These are phyloP conservation scores for Trichoderma citrinoviride DNA, from an alignment of 2,329 filamentous ascomycete species.

Conservation along the genomic window DNA sequence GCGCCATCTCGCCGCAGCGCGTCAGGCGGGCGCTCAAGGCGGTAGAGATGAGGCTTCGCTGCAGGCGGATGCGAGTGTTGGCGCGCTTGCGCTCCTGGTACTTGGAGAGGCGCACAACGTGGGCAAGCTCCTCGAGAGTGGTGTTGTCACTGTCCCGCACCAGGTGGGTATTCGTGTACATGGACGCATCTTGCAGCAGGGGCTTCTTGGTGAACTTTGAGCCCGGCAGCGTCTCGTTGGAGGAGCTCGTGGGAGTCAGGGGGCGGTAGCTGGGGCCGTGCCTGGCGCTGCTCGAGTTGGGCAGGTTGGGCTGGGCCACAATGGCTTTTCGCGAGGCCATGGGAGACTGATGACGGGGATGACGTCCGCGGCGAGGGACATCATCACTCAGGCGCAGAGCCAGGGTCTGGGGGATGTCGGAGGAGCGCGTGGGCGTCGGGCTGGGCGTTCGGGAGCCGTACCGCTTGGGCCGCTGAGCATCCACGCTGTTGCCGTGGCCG, in stretches of 20 bases:
- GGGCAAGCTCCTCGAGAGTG: constrained; percentile 72
- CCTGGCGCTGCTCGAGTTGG: constrained; percentile 32
- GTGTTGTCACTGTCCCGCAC: constrained; percentile 63
- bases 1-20: constrained; percentile 70
- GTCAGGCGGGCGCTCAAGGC: constrained; percentile 72
- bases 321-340: constrained; percentile 47
- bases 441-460: constrained; percentile 58
- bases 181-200: constrained; percentile 63
- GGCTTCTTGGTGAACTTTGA: constrained; percentile 44
- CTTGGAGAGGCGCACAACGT: constrained; percentile 72
- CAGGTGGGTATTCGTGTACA: constrained; percentile 62
- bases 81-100: constrained; percentile 79
- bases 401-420: constrained; percentile 43
- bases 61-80: constrained; percentile 69
- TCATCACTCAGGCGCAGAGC: constrained; percentile 46
- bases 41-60: constrained; percentile 71
- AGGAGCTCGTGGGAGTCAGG: constrained; percentile 40
- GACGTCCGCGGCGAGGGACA: constrained; percentile 39
- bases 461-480: constrained; percentile 49
- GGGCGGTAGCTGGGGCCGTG: constrained; percentile 30
- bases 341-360: constrained; percentile 36
- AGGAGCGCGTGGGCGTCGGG: constrained; percentile 52
- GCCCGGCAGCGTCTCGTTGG: constrained; percentile 14
- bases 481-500: constrained; percentile 50
- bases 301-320: constrained; percentile 45